phyloP scores from a whole-genome alignment of 2,329 filamentous ascomycete genomes.

The Aureobasidium sp. region DNA sequence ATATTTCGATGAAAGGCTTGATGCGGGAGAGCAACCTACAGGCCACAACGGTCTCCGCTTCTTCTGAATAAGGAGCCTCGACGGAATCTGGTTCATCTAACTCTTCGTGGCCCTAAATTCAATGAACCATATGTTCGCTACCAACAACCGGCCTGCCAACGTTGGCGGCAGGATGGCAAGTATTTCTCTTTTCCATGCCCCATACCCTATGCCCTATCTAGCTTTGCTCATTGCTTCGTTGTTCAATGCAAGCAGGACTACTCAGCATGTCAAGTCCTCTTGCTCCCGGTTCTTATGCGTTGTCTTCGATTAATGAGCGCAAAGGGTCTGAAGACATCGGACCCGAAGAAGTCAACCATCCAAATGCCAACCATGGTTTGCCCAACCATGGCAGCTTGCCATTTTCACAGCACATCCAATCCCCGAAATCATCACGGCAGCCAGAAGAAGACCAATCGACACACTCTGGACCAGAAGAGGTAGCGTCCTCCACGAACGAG shows the following conservation, averaged over 20 bases:
- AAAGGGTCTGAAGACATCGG: not conserved
- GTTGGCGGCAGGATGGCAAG: not conserved
- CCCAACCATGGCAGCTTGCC: not conserved
- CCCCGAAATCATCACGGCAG: not conserved
- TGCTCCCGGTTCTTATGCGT: not conserved
- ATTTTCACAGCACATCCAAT: not conserved
- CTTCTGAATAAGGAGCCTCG: not conserved
- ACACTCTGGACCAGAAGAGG: not conserved
- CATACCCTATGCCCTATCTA: not conserved
- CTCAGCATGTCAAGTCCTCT: not conserved
- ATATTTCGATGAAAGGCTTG: not conserved
- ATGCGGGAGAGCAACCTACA: not conserved
- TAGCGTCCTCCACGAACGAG: not conserved
- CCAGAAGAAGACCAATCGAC: not conserved
- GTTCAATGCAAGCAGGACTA: not conserved
- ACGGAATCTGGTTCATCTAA: not conserved
- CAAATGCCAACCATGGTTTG: not conserved
- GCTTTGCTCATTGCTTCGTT: not conserved
- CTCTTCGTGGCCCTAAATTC: not conserved
- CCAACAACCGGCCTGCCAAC: not conserved
- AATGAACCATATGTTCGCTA: not conserved
- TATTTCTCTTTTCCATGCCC: not conserved
- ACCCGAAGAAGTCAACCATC: not conserved
- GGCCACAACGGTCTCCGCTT: not conserved
- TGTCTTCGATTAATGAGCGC: not conserved